phyloP scores from a whole-genome alignment of 2,329 filamentous ascomycete species.

The Diaporthe amygdali region DNA sequence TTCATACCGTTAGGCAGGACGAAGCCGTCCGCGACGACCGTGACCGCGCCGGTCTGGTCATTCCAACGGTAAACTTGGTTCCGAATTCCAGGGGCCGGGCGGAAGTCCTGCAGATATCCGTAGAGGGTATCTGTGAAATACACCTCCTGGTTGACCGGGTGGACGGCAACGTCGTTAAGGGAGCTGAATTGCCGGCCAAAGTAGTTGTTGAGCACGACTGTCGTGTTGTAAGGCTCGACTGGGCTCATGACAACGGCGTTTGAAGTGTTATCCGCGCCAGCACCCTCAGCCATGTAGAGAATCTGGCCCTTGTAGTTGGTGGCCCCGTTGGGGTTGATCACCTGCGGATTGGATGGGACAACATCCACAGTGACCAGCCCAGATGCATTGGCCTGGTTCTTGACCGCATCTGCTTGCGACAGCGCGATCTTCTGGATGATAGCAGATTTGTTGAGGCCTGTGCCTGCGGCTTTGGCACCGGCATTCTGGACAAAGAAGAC shows the following conservation, averaged over 20 bases:
- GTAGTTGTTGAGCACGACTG: conserved; percentile 62
- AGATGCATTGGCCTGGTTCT: conserved; percentile 41
- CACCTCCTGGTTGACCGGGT: conserved; percentile 60
- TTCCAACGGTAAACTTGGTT: conserved; percentile 66
- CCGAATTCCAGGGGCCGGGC: conserved; percentile 55
- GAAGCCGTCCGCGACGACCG: conserved; percentile 63
- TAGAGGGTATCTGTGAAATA: conserved; percentile 70
- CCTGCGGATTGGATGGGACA: conserved; percentile 46
- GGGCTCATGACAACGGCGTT: conserved; percentile 50
- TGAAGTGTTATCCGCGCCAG: conserved; percentile 47
- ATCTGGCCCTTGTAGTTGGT: conserved; percentile 56
- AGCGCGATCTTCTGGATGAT: conserved; percentile 57
- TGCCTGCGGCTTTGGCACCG: conserved; percentile 50
- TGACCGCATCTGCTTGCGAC: conserved; percentile 45
- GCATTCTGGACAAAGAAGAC: conserved; percentile 61
- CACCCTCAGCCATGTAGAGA: conserved; percentile 55
- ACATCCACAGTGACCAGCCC: conserved; percentile 46
- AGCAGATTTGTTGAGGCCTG: conserved; percentile 55
- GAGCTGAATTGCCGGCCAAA: conserved; percentile 66
- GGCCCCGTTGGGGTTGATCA: conserved; percentile 57
- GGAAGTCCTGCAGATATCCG: conserved; percentile 63
- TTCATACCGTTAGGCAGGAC: conserved; percentile 55
- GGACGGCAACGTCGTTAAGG: conserved; percentile 61
- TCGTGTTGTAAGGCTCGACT: conserved; percentile 53
- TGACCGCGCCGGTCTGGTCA: conserved; percentile 53